Evolutionary conservation across 2,329 filamentous ascomycete genomes (phyloP).

Genomic region (Sclerotinia subarctica): DNA sequence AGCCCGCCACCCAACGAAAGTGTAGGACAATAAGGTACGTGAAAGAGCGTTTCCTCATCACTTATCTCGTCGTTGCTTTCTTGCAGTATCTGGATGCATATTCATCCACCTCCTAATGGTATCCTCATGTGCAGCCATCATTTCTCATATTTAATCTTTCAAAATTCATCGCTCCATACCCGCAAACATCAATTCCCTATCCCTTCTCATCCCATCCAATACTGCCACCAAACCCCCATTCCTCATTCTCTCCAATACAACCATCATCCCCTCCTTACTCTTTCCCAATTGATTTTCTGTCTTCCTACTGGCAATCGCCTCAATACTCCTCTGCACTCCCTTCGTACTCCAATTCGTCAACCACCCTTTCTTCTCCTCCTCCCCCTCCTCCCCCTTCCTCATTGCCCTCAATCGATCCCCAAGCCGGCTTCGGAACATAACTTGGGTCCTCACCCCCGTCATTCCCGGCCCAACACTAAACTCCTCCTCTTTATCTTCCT

Average conservation of each 20-base stretch:
- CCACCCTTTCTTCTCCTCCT: conserved; percentile 49
- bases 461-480: conserved; percentile 35
- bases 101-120: background rate
- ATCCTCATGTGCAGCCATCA: conserved; percentile 11
- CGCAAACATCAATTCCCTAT: conserved; percentile 42
- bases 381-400: conserved; percentile 43
- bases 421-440: conserved; percentile 68
- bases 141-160: conserved; percentile 22
- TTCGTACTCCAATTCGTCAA: conserved; percentile 61
- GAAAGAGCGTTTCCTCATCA: background rate
- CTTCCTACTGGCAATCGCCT: conserved; percentile 72
- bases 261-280: conserved; percentile 77
- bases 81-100: background rate
- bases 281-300: conserved; percentile 76
- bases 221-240: conserved; percentile 65
- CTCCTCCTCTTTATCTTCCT: conserved; percentile 31
- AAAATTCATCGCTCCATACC: conserved; percentile 21
- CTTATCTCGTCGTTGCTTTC: too few relatives aligned
- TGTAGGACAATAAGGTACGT: conserved; percentile 9
- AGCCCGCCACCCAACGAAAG: conserved; percentile 21
- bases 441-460: conserved; percentile 70
- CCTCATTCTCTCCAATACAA: conserved; percentile 70
- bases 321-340: conserved; percentile 75
- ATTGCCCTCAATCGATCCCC: conserved; percentile 55
- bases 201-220: conserved; percentile 66